Base-by-base conservation (phyloP, 2,329 filamentous ascomycete species). In the Aspergillus glaucus region DNA sequence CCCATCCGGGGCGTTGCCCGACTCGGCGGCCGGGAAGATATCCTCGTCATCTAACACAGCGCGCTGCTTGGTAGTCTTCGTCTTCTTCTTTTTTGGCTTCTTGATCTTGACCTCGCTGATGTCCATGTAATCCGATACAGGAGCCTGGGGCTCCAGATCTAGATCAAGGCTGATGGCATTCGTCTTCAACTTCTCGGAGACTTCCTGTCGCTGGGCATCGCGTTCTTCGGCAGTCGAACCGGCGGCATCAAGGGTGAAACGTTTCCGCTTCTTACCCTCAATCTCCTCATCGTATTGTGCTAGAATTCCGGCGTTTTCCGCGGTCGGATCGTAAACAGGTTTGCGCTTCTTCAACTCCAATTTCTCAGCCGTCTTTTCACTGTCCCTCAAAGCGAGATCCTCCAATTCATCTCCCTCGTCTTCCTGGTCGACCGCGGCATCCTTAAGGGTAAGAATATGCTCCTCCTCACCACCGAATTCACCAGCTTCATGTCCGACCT, bases 271-370 rank as follows among this genome's bases (percentile, higher is more conserved):
- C 71, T 95, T 95, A 48, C 90, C 90, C 32, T 86, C 81, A 46
- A 96, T 94, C 62, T 95, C 92, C 55, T 97, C 93, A 60, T 97
- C 93, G 63, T 98, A 98, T 59, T 98, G 92, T 12, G 87, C 82
- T 39, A 98, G 73, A 21, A 98, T 83, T 15, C 78, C 78, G 50
- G 84, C 75, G 10, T 80, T 85, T 21, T 79, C 79, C 24, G 86
- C 85, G 30, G 85, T 85, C 0, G 92, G 91, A 60, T 98, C 88
- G 67, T 98, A 98, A 1, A 84, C 84, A 0, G 86, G 85, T 63
- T 86, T 88, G 68, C 90, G 89, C 78, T 95, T 96, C 75, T 97
- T 95, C 37, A 91, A 71, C 39, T 93, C 84, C 10, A 96, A 73
- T 57, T 81, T 85, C 60, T 96, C 88, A 28, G 69, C 62, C 12